Percentiles rank a stretch among this genome's conserved stretches.
Evolutionary conservation across 805 yeast genomes (phyloP).

Genomic region (Metschnikowia chrysomelidarum): DNA sequence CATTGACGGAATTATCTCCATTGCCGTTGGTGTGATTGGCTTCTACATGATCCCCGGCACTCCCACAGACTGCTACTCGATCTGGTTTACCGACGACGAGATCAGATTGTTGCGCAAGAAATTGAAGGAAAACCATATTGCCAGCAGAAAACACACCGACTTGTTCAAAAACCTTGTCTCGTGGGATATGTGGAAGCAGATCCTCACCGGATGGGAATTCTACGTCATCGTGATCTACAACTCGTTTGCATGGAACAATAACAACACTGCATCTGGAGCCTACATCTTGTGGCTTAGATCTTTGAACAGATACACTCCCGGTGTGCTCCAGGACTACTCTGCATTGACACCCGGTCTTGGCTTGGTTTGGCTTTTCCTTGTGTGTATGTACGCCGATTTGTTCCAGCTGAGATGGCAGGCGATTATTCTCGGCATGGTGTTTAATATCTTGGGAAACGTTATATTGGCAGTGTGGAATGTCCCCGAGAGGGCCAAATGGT

Average conservation of each 20-base stretch:
- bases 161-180: constrained; percentile 15
- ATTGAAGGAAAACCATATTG: constrained; percentile 17
- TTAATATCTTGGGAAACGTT: constrained; percentile 53
- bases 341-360: constrained; percentile 49
- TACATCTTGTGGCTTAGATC: constrained; percentile 56
- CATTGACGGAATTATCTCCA: constrained; percentile 17
- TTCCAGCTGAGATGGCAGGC: constrained; percentile 48
- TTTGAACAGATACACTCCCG: constrained; percentile 24
- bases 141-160: constrained; percentile 16
- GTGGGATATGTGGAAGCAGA: constrained; percentile 47
- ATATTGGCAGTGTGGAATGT: constrained; percentile 61
- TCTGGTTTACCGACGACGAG: constrained; percentile 19
- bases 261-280: constrained; percentile 53
- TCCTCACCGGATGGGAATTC: constrained; percentile 57
- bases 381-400: constrained; percentile 38
- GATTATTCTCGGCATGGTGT: constrained; percentile 49
- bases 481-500: constrained; percentile 57
- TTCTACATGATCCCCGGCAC: constrained; percentile 22
- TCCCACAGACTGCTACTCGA: constrained; percentile 20
- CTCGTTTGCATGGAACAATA: constrained; percentile 60
- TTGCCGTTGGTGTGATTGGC: constrained; percentile 18
- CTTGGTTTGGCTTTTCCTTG: constrained; percentile 35
- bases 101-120: constrained; percentile 36
- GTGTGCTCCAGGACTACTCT: constrained; percentile 37
- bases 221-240: constrained; percentile 55